These are phyloP conservation scores for Gossypium turneri DNA, from an alignment of 345 rosid species.

Conservation along the genomic window DNA sequence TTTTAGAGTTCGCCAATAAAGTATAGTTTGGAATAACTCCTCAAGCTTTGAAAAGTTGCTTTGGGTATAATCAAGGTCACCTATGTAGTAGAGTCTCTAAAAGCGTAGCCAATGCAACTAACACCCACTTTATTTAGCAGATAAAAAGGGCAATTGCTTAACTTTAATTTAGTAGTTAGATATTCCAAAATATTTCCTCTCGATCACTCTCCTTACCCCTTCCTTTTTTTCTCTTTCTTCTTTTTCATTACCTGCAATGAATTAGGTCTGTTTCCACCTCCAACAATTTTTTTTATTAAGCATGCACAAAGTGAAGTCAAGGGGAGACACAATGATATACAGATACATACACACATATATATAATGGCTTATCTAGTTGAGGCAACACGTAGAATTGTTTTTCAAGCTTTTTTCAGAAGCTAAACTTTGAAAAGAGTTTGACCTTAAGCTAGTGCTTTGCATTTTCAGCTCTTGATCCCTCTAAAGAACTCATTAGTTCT, in stretches of 20 bases:
- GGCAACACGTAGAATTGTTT: not conserved
- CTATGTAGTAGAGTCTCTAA: slow-evolving; percentile 10
- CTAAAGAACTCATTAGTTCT: not conserved
- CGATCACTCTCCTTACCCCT: not conserved
- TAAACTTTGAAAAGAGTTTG: slow-evolving; percentile 4
- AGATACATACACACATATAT: no score
- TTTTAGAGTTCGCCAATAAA: not conserved
- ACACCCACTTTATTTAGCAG: slow-evolving; percentile 11
- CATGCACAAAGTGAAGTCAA: slow-evolving; percentile 21
- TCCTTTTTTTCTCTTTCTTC: not conserved
- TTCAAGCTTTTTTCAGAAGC: not conserved
- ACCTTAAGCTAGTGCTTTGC: slow-evolving; percentile 4
- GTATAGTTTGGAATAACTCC: slow-evolving; percentile 10
- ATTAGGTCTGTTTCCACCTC: slow-evolving; percentile 1
- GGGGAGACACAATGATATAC: not conserved
- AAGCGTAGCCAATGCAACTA: slow-evolving; percentile 4
- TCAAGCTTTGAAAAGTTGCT: slow-evolving; percentile 20
- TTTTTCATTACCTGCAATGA: not conserved
- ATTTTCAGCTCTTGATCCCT: not conserved
- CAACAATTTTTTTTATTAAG: not conserved
- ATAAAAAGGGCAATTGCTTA: slow-evolving; percentile 8
- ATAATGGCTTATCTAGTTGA: not conserved
- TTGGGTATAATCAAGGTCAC: slow-evolving; percentile 24
- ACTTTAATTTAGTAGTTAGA: slow-evolving; percentile 16
- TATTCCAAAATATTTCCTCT: not conserved